A percentile compares a stretch with the other conserved stretches of the same genome.
phyloP scores from a whole-genome alignment of 2,329 filamentous ascomycete species.

The Verruconis gallopava region DNA sequence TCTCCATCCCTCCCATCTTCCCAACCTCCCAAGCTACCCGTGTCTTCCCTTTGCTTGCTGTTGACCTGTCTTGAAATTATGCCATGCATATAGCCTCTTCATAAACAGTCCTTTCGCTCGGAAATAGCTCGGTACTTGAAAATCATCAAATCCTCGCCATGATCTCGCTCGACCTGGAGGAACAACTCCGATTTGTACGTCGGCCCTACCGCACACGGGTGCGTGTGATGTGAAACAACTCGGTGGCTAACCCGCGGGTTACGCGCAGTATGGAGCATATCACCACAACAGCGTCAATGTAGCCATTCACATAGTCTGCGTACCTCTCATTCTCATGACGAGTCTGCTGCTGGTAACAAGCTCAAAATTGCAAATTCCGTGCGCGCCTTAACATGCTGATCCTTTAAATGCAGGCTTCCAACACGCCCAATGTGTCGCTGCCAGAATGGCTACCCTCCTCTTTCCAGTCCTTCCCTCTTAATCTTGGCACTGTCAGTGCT shows the following conservation, averaged over 20 bases:
- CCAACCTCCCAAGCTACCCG: no score
- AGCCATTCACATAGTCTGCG: conserved; percentile 66
- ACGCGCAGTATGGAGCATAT: conserved; percentile 63
- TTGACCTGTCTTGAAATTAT: no score
- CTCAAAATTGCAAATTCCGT: neutral
- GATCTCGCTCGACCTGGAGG: conserved; percentile 61
- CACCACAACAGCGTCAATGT: conserved; percentile 71
- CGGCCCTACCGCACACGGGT: no score
- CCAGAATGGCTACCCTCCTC: conserved; percentile 38
- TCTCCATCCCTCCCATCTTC: no score
- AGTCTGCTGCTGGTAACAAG: conserved; percentile 55
- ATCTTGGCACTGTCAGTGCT: conserved; percentile 44
- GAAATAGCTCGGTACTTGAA: no score
- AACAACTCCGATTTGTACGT: conserved; percentile 71
- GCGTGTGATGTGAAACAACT: conserved; percentile 11
- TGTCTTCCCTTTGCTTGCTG: no score
- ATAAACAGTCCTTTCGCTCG: no score
- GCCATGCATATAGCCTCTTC: no score
- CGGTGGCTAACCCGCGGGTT: neutral
- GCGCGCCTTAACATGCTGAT: neutral
- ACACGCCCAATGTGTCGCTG: conserved; percentile 40
- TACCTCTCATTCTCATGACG: conserved; percentile 61
- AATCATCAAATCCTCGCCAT: conserved; percentile 3
- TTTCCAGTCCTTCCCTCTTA: conserved; percentile 43
- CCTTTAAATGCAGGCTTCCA: conserved; percentile 38